Evolutionary conservation across 805 yeast genomes (phyloP), one percentile per base, ranked within the genome.

Genomic region (Lipomyces yamanashiensis): DNA sequence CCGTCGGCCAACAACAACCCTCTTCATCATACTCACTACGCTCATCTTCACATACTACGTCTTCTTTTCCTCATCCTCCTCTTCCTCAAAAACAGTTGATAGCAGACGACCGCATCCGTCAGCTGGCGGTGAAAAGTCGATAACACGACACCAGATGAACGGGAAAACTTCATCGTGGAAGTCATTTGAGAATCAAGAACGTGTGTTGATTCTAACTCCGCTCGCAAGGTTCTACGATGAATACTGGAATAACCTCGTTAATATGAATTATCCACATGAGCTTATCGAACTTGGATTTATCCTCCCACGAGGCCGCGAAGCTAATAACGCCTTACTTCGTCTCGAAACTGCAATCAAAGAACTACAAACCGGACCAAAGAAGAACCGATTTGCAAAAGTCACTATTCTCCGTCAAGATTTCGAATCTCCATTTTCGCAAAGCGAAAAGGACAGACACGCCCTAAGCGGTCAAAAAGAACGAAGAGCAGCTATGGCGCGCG

Each of bases 351-450:
- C 91, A 3, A 85, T 95, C 50, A 89, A 90, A 71, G 77, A 78
- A 69, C 81, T 86, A 39, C 97, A 92, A 78, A 79, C 84, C 43
- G 84, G 85, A 33, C 83, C 85, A 66, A 82, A 83, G 64, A 84
- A 82, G 67, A 83, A 88, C 72, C 84, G 91, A 73, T 95, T 90
- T 76, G 85, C 88, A 61, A 90, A 91, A 73, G 85, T 95, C 68
- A 89, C 96, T 23, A 88, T 95, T 51, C 80, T 95, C 73, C 85
- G 98, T 77, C 98, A 95, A 79, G 98, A 95, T 76, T 88, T 88
- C 41, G 76, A 73, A 45, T 85, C 96, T 7, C 82, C 91, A 68
- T 83, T 83, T 43, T 83, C 88, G 49, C 95, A 92, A 74, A 69
- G 71, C 47, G 99, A 95, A 75, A 88, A 89, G 76, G 96, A 68